A percentile compares a stretch with the other conserved stretches of the same genome.
These are phyloP conservation scores for Bolboschoenoplectus hybrid DNA, from an alignment of 202 grass and related monocot species.

Conservation along the genomic window DNA sequence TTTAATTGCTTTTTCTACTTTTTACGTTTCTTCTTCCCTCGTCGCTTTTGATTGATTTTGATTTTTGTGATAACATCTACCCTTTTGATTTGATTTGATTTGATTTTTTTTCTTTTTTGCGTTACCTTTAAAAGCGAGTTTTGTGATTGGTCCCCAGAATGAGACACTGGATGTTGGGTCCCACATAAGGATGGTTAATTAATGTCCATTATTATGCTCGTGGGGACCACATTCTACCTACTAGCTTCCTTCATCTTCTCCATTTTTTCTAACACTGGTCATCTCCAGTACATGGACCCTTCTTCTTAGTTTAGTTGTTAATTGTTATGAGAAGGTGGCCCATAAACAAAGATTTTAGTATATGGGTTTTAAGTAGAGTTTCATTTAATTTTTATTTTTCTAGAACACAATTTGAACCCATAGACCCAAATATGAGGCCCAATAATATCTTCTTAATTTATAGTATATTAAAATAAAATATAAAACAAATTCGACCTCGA, in stretches of 20 bases:
- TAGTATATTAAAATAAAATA: neutral
- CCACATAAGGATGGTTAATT: neutral
- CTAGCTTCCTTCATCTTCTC: neutral
- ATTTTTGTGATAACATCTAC: neutral
- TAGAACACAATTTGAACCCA: neutral
- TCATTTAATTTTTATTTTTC: neutral
- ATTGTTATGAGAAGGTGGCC: neutral
- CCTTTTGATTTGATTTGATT: neutral
- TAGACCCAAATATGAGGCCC: neutral
- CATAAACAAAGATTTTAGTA: neutral
- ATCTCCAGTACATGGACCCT: neutral
- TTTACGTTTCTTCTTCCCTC: slow-evolving; percentile 21
- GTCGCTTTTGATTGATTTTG: slow-evolving; percentile 20
- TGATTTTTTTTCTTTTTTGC: neutral
- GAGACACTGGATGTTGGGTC: slow-evolving; percentile 2
- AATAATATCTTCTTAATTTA: neutral
- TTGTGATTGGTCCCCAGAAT: neutral
- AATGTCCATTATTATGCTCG: neutral
- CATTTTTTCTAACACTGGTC: neutral
- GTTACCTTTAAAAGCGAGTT: neutral
- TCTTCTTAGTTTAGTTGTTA: neutral
- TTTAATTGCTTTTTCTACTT: slow-evolving; percentile 29
- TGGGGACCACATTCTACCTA: neutral
- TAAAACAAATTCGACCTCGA: neutral
- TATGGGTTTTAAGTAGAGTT: neutral